A percentile compares a stretch with the other conserved stretches of the same genome.
Conservation (phyloP, 1,284 basidiomycete species). For the Trichosporon faecale region DNA sequence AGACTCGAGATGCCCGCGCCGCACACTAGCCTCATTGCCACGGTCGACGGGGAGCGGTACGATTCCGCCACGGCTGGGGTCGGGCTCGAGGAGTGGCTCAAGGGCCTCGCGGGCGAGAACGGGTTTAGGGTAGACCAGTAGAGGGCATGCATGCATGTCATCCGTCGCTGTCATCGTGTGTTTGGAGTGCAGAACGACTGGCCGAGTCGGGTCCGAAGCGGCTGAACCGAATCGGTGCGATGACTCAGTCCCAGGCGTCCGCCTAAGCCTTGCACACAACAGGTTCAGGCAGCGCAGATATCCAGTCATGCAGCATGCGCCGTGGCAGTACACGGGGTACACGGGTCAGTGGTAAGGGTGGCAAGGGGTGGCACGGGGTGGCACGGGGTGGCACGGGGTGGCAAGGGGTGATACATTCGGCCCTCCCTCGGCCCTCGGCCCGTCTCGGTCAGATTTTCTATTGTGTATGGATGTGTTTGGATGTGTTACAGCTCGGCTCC, state of each 20-base stretch:
- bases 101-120: constrained; percentile 6
- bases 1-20: constrained; percentile 18
- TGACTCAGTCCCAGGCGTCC: too few species aligned
- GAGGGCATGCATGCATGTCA: neutral
- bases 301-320: too few species aligned
- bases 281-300: too few species aligned
- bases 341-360: too few species aligned
- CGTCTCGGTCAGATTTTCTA: neutral
- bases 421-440: neutral
- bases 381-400: too few species aligned
- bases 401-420: neutral
- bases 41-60: constrained; percentile 15
- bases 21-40: constrained; percentile 13
- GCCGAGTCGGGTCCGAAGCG: too few species aligned
- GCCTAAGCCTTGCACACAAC: too few species aligned
- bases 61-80: constrained; percentile 14
- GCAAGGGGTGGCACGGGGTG: too few species aligned
- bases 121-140: neutral
- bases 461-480: neutral
- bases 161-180: too few species aligned
- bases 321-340: too few species aligned
- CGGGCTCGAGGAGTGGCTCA: constrained; percentile 18
- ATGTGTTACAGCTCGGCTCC: neutral
- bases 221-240: too few species aligned
- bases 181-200: too few species aligned